phyloP scores from a whole-genome alignment of 1,139 yeast species.

The Geotrichum australiense region DNA sequence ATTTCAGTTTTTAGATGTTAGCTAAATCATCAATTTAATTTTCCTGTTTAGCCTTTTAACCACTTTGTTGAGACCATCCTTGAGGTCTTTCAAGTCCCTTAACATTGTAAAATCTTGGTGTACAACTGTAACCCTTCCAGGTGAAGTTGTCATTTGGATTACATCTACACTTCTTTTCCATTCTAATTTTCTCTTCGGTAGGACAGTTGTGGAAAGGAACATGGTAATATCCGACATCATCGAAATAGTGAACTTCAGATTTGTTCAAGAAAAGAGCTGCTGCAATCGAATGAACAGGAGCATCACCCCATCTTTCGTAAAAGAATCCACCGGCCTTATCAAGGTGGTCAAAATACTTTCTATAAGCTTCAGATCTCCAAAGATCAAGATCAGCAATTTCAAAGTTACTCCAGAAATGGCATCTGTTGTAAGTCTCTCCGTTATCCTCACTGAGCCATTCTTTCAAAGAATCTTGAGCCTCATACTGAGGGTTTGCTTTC shows the following conservation, averaged over 20 bases:
- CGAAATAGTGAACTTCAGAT: conserved; percentile 67
- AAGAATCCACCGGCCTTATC: conserved; percentile 82
- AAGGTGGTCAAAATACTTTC: conserved; percentile 59
- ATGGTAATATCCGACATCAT: conserved; percentile 77
- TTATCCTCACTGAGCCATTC: conserved; percentile 63
- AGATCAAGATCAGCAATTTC: conserved; percentile 76
- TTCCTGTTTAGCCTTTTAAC: background rate
- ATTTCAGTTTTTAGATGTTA: background rate
- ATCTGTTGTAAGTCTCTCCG: conserved; percentile 63
- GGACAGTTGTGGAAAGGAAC: conserved; percentile 83
- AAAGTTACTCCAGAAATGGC: conserved; percentile 93
- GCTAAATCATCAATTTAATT: background rate
- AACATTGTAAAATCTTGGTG: conserved; percentile 60
- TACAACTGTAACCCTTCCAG: conserved; percentile 83
- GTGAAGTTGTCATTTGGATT: conserved; percentile 64
- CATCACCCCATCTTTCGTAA: conserved; percentile 96
- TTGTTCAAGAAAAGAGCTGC: conserved; percentile 64
- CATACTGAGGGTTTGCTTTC: conserved; percentile 54
- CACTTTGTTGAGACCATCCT: conserved; percentile 18
- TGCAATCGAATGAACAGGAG: conserved; percentile 80
- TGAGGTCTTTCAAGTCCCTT: conserved; percentile 31
- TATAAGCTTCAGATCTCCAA: conserved; percentile 64
- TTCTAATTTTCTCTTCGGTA: conserved; percentile 32
- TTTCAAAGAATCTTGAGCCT: conserved; percentile 50
- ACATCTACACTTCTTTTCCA: conserved; percentile 45